These are phyloP conservation scores for Effrenium voratum DNA, from an alignment of 73 alveolate genomes.

Conservation along the genomic window DNA sequence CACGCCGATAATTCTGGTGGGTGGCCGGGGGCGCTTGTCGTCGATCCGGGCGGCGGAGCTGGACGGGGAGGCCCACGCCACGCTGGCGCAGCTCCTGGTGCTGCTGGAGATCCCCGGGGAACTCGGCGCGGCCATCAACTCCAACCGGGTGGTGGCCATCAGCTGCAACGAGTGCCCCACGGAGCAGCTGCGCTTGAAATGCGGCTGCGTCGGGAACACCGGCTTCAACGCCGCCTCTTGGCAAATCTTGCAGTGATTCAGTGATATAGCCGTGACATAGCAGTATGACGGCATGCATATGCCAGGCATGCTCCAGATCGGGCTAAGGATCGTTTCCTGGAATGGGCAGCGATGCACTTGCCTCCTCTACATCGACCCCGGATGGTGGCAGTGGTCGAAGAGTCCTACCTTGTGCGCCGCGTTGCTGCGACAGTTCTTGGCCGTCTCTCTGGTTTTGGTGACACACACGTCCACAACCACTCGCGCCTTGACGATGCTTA, in stretches of 20 bases:
- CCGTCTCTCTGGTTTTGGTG: constrained; percentile 33
- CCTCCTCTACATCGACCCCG: constrained; percentile 60
- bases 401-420: constrained; percentile 65
- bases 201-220: constrained; percentile 93
- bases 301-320: not conserved
- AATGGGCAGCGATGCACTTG: constrained; percentile 66
- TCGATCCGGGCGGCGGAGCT: constrained; percentile 80
- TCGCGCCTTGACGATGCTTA: not conserved
- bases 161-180: constrained; percentile 91
- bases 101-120: constrained; percentile 80
- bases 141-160: constrained; percentile 58
- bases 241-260: not conserved
- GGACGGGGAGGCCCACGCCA: constrained; percentile 83
- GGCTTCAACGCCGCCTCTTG: constrained; percentile 70
- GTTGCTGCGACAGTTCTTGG: constrained; percentile 74
- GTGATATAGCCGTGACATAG: not conserved
- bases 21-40: constrained; percentile 81
- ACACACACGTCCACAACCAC: constrained; percentile 24
- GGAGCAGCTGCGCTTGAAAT: constrained; percentile 49
- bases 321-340: constrained; percentile 64
- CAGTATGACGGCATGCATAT: not conserved
- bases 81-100: constrained; percentile 64
- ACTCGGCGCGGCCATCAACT: not conserved
- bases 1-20: constrained; percentile 64
- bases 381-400: constrained; percentile 56